Evolutionary conservation across 257 asterid genomes (phyloP).

Genomic region (Nicotiana otophora): DNA sequence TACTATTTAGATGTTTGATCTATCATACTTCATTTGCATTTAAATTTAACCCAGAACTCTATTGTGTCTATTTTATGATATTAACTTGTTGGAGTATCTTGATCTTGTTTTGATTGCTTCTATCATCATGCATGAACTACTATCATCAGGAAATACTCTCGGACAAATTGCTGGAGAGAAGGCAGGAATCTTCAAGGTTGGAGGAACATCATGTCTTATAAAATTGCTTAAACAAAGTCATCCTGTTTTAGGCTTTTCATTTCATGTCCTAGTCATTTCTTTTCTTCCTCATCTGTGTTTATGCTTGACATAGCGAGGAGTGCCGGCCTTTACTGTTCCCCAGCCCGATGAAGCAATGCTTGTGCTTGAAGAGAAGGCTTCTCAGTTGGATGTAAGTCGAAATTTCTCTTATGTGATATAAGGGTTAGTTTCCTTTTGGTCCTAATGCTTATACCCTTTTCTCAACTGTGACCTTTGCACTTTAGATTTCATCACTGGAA

Average conservation of each 20-base stretch:
- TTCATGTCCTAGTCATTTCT: not conserved
- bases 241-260: constrained; percentile 3
- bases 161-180: constrained; percentile 97
- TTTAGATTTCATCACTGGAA: not conserved
- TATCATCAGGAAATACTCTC: constrained; percentile 76
- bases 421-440: not conserved
- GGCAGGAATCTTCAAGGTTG: constrained; percentile 96
- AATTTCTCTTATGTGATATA: not conserved
- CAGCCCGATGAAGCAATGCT: constrained; percentile 47
- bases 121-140: constrained; percentile 4
- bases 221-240: constrained; percentile 6
- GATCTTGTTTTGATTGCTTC: constrained; percentile 3
- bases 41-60: not conserved
- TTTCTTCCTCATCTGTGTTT: not conserved
- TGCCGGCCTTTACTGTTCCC: constrained; percentile 45
- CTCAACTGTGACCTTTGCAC: not conserved
- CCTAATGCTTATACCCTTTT: not conserved
- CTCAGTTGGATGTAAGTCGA: constrained; percentile 33
- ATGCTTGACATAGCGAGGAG: constrained; percentile 29
- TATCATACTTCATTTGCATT: not conserved
- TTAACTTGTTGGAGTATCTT: constrained; percentile 4
- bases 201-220: constrained; percentile 5
- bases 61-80: not conserved
- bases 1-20: not conserved
- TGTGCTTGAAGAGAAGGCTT: constrained; percentile 41